phyloP scores from a whole-genome alignment of 306 rosid genomes.

The cucumber (Cucumis sativus) region DNA sequence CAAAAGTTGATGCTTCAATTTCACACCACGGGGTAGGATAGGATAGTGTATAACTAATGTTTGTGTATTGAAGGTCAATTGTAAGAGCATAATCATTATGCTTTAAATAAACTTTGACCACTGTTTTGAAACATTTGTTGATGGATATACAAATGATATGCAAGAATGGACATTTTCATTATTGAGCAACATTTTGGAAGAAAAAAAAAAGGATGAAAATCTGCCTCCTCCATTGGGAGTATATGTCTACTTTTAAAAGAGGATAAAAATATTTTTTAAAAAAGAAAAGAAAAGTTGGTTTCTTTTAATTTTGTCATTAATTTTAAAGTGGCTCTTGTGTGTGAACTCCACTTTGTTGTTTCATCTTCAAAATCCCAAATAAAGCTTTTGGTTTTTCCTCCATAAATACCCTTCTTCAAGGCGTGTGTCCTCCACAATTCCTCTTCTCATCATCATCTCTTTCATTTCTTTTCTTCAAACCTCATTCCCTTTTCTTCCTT shows the following conservation, averaged over 20 bases:
- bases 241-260: neutral
- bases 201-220: too few species aligned
- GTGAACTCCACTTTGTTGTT: conserved; percentile 29
- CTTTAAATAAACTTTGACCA: neutral
- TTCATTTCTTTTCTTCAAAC: neutral
- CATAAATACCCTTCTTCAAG: conserved; percentile 47
- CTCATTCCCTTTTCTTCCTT: neutral
- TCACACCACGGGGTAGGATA: too few species aligned
- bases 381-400: conserved; percentile 15
- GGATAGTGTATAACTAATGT: neutral
- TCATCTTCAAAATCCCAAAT: conserved; percentile 10
- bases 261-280: too few species aligned
- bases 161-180: conserved; percentile 11
- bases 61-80: neutral
- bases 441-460: neutral
- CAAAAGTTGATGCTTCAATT: too few species aligned
- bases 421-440: conserved; percentile 84
- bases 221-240: neutral
- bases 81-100: neutral
- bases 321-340: conserved; percentile 21
- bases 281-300: neutral
- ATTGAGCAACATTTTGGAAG: neutral
- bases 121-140: neutral
- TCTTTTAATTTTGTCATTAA: conserved; percentile 3
- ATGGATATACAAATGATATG: neutral